These are phyloP conservation scores for Tephrocybe sp. DNA, from an alignment of 768 basidiomycete species.

Conservation along the genomic window DNA sequence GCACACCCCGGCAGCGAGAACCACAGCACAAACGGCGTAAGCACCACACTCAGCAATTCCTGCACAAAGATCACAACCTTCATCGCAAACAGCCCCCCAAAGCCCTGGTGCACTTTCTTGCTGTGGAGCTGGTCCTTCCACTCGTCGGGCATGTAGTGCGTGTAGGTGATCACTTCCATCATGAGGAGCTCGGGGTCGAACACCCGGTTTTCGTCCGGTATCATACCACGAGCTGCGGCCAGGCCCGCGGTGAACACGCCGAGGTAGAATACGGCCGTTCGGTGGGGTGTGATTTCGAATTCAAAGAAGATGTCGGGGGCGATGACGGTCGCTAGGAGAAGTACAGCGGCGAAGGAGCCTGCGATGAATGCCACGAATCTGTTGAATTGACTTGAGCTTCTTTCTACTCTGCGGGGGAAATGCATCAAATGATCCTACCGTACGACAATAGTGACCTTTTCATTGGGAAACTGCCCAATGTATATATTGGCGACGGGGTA, in stretches of 20 bases:
- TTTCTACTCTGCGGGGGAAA: too few relatives aligned
- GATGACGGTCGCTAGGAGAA: constrained; percentile 86
- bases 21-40: constrained; percentile 94
- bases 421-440: constrained; percentile 60
- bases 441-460: constrained; percentile 86
- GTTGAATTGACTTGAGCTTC: constrained; percentile 1
- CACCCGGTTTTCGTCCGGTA: constrained; percentile 90
- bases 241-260: constrained; percentile 85
- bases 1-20: constrained; percentile 90
- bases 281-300: constrained; percentile 92
- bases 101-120: constrained; percentile 88
- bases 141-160: constrained; percentile 93
- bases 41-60: constrained; percentile 86
- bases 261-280: constrained; percentile 93
- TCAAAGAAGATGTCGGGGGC: constrained; percentile 93
- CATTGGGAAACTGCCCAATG: constrained; percentile 97
- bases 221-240: constrained; percentile 91
- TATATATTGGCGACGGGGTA: constrained; percentile 93
- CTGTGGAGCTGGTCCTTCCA: constrained; percentile 92
- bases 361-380: constrained; percentile 97
- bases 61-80: constrained; percentile 86
- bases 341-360: constrained; percentile 95
- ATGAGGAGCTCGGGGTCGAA: constrained; percentile 94
- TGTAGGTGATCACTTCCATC: constrained; percentile 89
- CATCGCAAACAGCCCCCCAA: constrained; percentile 91